A percentile compares a stretch with the other conserved stretches of the same genome.
phyloP scores from a whole-genome alignment of 345 rosid species.

The Barbarea vulgaris region DNA sequence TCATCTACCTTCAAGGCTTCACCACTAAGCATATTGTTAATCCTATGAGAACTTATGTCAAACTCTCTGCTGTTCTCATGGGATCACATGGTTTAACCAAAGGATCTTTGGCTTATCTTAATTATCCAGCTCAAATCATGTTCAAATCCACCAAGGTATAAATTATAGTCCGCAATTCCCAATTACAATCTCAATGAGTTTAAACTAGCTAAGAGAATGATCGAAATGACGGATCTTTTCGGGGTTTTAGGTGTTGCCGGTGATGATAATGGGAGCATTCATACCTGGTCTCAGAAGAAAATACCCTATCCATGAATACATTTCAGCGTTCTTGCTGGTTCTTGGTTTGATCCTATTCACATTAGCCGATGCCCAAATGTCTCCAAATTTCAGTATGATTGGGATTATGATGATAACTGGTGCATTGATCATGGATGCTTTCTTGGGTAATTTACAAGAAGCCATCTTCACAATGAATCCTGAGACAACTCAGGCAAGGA shows the following conservation, averaged over 20 bases:
- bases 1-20: constrained; percentile 93
- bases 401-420: constrained; percentile 92
- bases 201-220: background rate
- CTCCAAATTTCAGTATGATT: constrained; percentile 82
- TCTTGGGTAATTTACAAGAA: constrained; percentile 92
- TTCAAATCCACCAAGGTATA: constrained; percentile 96
- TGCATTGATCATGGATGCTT: constrained; percentile 86
- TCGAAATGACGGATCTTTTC: constrained; percentile 8
- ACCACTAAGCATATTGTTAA: constrained; percentile 87
- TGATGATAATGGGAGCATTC: constrained; percentile 97
- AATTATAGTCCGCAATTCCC: background rate
- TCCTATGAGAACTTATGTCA: constrained; percentile 93
- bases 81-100: constrained; percentile 96
- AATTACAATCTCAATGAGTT: background rate
- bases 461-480: constrained; percentile 93
- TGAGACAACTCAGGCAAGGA: constrained; percentile 78
- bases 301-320: constrained; percentile 77
- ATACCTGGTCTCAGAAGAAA: constrained; percentile 90
- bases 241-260: constrained; percentile 72
- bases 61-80: constrained; percentile 98
- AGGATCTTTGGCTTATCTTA: constrained; percentile 94
- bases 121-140: constrained; percentile 98
- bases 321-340: constrained; percentile 80
- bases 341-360: constrained; percentile 90
- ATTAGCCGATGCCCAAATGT: constrained; percentile 88